Evolutionary conservation across 2,329 filamentous ascomycete genomes (phyloP).

Genomic region (Leptodontidium sp.): DNA sequence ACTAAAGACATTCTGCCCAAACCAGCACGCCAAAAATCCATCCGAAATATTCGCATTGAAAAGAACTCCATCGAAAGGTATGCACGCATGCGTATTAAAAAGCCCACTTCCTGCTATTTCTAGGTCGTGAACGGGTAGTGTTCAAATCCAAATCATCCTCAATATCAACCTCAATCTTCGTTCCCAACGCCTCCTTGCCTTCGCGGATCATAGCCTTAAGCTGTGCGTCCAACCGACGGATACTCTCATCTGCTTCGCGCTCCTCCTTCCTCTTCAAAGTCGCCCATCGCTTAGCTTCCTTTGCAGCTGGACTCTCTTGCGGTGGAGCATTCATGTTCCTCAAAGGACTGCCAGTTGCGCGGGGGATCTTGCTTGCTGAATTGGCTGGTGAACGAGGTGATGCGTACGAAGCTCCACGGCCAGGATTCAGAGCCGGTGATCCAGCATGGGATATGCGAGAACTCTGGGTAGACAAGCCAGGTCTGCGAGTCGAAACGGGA

Average conservation of each 20-base stretch:
- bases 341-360: constrained; percentile 29
- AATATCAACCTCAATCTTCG: constrained; percentile 53
- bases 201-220: constrained; percentile 88
- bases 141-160: constrained; percentile 36
- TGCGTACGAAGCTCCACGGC: constrained; percentile 62
- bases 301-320: constrained; percentile 50
- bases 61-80: neutral
- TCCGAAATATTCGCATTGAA: constrained; percentile 24
- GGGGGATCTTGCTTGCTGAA: constrained; percentile 38
- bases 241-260: constrained; percentile 78
- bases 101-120: constrained; percentile 23
- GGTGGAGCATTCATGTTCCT: constrained; percentile 6
- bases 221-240: constrained; percentile 80
- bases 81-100: constrained; percentile 5
- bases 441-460: constrained; percentile 58
- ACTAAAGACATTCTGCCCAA: neutral
- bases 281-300: constrained; percentile 78
- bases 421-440: constrained; percentile 51
- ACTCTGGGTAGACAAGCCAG: constrained; percentile 35
- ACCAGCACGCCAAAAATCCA: constrained; percentile 22
- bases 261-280: constrained; percentile 78
- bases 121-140: neutral
- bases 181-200: constrained; percentile 85
- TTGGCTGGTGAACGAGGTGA: constrained; percentile 53
- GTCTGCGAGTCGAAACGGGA: constrained; percentile 20